Evolutionary conservation across 257 asterid genomes (phyloP), one percentile per base, ranked within the genome.

Genomic region (Sherardia arvensis): DNA sequence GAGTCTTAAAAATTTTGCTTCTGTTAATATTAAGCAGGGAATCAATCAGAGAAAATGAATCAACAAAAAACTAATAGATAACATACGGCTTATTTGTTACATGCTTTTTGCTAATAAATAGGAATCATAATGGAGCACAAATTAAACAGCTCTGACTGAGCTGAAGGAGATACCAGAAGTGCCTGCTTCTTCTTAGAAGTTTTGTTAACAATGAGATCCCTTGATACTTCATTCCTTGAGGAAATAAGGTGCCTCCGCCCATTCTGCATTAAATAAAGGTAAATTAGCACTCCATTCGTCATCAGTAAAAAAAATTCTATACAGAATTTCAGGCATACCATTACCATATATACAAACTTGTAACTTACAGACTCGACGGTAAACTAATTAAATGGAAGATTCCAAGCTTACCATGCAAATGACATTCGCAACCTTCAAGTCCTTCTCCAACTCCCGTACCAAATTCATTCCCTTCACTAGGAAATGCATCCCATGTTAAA

Each of bases 371-470:
- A 17, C 59, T 28, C 48, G 54, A 62, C 66, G 66, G 65, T 61
- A 62, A 30, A 61, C 67, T 49, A 66, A 20, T 21, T 73, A 74
- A 74, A 55, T 26, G 36, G 76, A 80, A 73, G 59, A 76, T 77
- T 82, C 85, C 83, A 85, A 71, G 79, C 97, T 84, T 90, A 93
- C 99, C 99, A 83, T 93, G 91, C 96, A 93, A 81, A 93, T 93
- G 70, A 93, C 99, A 81, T 84, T 90, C 65, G 99, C 99, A 77
- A 90, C 84, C 84, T 90, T 93, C 94, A 93, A 80, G 83, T 93
- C 97, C 84, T 82, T 93, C 87, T 93, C 99, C 81, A 93, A 66
- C 76, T 93, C 96, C 64, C 86, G 80, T 28, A 93, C 97, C 79
- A 93, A 84, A 86, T 93, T 81, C 99, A 93, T 93, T 84, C 99